phyloP scores from a whole-genome alignment of 140 eudicot species.

The Anethum foeniculum region DNA sequence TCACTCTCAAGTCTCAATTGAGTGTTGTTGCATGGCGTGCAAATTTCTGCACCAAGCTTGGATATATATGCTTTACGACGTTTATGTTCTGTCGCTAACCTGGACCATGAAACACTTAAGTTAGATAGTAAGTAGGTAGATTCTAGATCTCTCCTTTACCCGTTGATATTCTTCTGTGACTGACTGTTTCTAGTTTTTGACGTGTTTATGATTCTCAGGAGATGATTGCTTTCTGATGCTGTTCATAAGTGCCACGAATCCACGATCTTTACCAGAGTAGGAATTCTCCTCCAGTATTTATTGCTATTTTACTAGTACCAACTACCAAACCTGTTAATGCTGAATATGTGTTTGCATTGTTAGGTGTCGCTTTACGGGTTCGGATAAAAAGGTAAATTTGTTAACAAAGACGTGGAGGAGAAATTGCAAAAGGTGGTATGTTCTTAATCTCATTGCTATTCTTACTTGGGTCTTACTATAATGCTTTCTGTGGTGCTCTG shows the following conservation, averaged over 20 bases:
- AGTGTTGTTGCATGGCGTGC: neutral
- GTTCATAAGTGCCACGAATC: slow-evolving; percentile 41
- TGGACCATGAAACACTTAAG: too few relatives aligned
- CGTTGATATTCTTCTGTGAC: neutral
- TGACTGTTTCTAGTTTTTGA: slow-evolving; percentile 10
- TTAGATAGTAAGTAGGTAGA: neutral
- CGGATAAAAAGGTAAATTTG: slow-evolving; percentile 35
- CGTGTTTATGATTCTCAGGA: slow-evolving; percentile 27
- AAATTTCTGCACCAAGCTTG: neutral
- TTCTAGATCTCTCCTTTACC: neutral
- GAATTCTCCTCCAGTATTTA: slow-evolving; percentile 7
- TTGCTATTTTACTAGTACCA: neutral
- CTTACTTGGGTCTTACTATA: slow-evolving; percentile 7
- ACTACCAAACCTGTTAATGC: slow-evolving; percentile 3
- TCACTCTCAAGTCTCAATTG: neutral
- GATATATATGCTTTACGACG: neutral
- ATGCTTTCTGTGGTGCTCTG: neutral
- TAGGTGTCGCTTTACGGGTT: slow-evolving; percentile 81
- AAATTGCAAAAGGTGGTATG: slow-evolving; percentile 67
- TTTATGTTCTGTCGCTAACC: neutral
- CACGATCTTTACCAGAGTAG: slow-evolving; percentile 70
- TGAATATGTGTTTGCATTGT: slow-evolving; percentile 11
- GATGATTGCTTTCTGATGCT: slow-evolving; percentile 56
- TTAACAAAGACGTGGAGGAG: slow-evolving; percentile 52
- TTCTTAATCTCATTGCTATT: slow-evolving; percentile 14